Conservation (phyloP, 2,329 filamentous ascomycete species). For the Endocalyx cinctus region DNA sequence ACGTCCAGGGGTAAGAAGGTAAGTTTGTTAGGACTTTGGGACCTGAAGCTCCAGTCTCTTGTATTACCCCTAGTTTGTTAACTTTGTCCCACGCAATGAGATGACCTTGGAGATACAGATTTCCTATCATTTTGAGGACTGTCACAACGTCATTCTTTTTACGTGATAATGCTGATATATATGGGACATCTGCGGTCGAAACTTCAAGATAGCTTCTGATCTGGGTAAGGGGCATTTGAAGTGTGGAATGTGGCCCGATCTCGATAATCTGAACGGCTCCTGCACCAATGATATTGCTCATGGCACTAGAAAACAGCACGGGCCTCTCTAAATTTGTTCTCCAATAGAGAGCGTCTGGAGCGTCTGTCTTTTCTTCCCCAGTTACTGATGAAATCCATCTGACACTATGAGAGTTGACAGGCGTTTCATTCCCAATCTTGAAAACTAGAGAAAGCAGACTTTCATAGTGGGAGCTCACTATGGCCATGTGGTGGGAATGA, state of each 20-base stretch:
- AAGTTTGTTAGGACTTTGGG: neutral
- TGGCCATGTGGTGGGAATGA: neutral
- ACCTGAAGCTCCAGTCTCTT: too few species aligned
- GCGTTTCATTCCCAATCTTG: too few species aligned
- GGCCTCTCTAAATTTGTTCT: neutral
- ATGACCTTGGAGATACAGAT: neutral
- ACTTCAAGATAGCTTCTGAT: too few species aligned
- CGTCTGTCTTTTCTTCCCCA: neutral
- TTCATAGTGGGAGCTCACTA: neutral
- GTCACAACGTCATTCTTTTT: neutral
- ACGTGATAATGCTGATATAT: too few species aligned
- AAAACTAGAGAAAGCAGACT: too few species aligned
- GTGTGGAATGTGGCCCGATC: neutral
- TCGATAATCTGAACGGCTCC: neutral
- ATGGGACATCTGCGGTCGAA: too few species aligned
- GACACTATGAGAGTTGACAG: too few species aligned
- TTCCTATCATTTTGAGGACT: neutral
- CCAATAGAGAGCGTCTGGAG: neutral
- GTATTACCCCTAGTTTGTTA: neutral
- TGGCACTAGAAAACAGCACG: neutral
- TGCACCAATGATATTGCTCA: neutral
- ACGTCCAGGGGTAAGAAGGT: neutral
- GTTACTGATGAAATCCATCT: neutral
- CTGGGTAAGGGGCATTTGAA: neutral
- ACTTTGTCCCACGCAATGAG: neutral